Evolutionary conservation across 208 protist genomes (phyloP), one percentile per base, ranked within the genome.

Genomic region (Leptomonas pyrrhocoris): DNA sequence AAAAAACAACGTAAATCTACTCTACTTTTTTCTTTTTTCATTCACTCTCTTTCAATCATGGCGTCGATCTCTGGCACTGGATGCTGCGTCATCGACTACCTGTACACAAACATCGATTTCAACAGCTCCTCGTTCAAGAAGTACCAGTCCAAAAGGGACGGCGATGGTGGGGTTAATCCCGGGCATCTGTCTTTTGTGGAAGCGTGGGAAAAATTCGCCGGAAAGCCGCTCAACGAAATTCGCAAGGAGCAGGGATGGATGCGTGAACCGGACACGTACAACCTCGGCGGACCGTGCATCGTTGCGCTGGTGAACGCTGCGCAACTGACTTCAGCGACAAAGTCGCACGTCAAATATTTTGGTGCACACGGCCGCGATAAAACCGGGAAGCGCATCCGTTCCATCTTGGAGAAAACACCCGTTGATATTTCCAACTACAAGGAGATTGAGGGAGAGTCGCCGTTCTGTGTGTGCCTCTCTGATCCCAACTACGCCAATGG

Each of bases 91-190:
- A 51, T 83, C 3, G 77, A 78, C 42, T 83, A 79, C 68, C 59
- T 78, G 0, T 83, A 70, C 55, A 75, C 62, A 1, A 67, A 72
- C 21, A 60, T 78, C 25, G 77, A 83, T 53, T 78, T 76, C 56
- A 66, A 45, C 40, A 72, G 62, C 23, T n/a, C 13, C n/a, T 36
- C 65, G 18, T 77, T 82, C 49, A 82, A 83, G 48, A 75, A 68
- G 46, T 57, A 69, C 27, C 27, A 71, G 53, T 74, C 64, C 7
- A 56, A 60, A 56, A 30, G 43, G 18, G 45, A 43, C 16, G 58
- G 67, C 36, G 68, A 70, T 63, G 73, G 68, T 34, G 53, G 63
- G 16, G 27, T 77, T 1, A 80, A 60, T 46, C 67, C 63, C 1
- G 59, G 73, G 0, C 64, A 76, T 34, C 54, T 83, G 5, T 70